These are phyloP conservation scores for Neofusicoccum parvum DNA, from an alignment of 2,329 filamentous ascomycete genomes.

Conservation along the genomic window DNA sequence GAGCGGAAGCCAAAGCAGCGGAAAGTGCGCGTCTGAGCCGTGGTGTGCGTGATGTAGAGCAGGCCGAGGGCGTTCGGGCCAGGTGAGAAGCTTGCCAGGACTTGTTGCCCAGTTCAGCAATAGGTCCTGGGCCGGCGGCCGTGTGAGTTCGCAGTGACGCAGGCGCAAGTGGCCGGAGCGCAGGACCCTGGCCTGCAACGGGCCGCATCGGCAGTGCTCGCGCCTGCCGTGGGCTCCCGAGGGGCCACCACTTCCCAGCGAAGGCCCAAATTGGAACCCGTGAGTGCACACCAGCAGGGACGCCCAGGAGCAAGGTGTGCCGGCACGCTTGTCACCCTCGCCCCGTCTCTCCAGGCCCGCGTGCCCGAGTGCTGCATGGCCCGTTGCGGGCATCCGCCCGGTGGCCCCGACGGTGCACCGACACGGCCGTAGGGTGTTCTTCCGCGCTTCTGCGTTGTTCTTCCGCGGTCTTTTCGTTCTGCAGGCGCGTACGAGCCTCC, in stretches of 20 bases:
- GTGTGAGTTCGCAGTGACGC: not conserved
- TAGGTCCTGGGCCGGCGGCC: not conserved
- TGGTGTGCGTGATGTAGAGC: not conserved
- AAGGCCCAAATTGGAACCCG: not conserved
- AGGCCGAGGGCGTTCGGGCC: not conserved
- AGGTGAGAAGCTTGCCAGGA: not conserved
- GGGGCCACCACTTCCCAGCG: not conserved
- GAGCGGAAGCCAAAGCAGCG: not conserved
- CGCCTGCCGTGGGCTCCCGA: not conserved
- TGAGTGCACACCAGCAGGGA: not conserved
- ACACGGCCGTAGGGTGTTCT: conserved; percentile 10
- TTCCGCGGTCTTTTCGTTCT: not conserved
- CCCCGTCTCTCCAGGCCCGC: not conserved
- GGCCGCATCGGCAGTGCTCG: conserved; percentile 3
- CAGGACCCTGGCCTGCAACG: conserved; percentile 2
- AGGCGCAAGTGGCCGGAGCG: not conserved
- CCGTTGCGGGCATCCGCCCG: not conserved
- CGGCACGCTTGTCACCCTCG: not conserved
- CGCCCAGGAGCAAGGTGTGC: not conserved
- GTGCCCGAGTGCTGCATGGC: not conserved
- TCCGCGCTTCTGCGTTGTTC: not conserved
- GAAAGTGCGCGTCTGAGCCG: not conserved
- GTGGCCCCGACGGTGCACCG: not conserved
- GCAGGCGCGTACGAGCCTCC: not conserved
- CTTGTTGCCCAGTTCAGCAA: not conserved